Percentiles rank a stretch among this genome's conserved stretches.
phyloP scores from a whole-genome alignment of 176 grass and related monocot genomes.

The Ensete ventricosum region DNA sequence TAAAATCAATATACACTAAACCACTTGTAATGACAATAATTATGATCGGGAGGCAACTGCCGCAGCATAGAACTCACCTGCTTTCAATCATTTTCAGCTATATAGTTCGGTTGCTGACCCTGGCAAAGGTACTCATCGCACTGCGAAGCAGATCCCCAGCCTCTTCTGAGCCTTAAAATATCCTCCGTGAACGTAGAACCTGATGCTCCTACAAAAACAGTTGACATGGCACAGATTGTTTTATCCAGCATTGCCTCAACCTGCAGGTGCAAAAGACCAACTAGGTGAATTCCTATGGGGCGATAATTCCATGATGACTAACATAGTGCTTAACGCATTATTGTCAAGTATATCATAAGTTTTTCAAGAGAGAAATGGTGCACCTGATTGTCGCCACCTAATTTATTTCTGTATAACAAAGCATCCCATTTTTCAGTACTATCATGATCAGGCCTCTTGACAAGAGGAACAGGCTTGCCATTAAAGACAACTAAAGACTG shows the following conservation, averaged over 20 bases:
- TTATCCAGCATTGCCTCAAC: conserved; percentile 96
- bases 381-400: conserved; percentile 65
- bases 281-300: neutral
- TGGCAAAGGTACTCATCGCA: conserved; percentile 94
- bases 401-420: conserved; percentile 67
- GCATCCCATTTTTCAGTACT: conserved; percentile 83
- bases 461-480: conserved; percentile 59
- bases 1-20: neutral
- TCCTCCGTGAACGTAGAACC: conserved; percentile 97
- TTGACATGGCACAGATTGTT: conserved; percentile 70
- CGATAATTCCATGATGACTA: neutral
- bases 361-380: neutral
- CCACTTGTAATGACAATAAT: neutral
- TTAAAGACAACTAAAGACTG: conserved; percentile 58
- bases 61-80: neutral
- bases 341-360: neutral
- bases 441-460: conserved; percentile 71
- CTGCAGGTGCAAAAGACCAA: conserved; percentile 17
- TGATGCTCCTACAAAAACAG: conserved; percentile 72
- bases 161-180: conserved; percentile 57
- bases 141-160: conserved; percentile 59
- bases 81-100: conserved; percentile 52
- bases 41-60: neutral
- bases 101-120: conserved; percentile 59
- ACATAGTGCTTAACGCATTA: neutral